A percentile compares a stretch with the other conserved stretches of the same genome.
Conservation (phyloP, 139 green algal genomes). For the Volvox africanus region DNA sequence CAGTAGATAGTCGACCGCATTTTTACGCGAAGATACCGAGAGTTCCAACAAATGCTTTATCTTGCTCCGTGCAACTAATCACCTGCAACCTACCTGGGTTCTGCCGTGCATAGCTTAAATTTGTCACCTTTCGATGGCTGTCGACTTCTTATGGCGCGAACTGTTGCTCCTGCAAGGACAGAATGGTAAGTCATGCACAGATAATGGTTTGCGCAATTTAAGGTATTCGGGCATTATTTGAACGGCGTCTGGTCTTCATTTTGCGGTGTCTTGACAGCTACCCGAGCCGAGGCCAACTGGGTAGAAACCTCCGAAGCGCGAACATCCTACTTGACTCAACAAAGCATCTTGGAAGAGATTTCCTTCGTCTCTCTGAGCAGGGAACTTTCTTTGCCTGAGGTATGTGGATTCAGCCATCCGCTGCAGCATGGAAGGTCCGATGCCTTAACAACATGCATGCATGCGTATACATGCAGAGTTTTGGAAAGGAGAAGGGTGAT, state of each 20-base stretch:
- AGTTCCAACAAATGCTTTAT: no score
- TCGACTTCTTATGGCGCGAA: not conserved
- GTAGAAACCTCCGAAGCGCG: not conserved
- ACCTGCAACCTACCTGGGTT: no score
- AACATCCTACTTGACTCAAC: not conserved
- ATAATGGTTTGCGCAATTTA: not conserved
- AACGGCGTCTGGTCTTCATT: not conserved
- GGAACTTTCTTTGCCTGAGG: constrained; percentile 2
- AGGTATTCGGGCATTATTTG: not conserved
- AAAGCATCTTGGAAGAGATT: not conserved
- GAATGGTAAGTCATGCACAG: not conserved
- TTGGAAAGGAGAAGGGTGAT: not conserved
- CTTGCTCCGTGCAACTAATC: not conserved
- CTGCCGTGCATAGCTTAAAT: no score
- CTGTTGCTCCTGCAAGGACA: not conserved
- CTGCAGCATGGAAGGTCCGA: not conserved
- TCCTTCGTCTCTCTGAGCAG: not conserved
- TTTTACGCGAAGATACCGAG: no score
- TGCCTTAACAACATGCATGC: no score
- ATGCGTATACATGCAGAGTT: not conserved
- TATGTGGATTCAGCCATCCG: not conserved
- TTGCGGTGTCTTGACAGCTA: not conserved
- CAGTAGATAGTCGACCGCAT: no score
- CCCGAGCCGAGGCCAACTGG: not conserved
- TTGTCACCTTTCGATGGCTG: not conserved